phyloP scores from a whole-genome alignment of 176 grass and related monocot genomes.

The Miscanthus lutarioriparius region DNA sequence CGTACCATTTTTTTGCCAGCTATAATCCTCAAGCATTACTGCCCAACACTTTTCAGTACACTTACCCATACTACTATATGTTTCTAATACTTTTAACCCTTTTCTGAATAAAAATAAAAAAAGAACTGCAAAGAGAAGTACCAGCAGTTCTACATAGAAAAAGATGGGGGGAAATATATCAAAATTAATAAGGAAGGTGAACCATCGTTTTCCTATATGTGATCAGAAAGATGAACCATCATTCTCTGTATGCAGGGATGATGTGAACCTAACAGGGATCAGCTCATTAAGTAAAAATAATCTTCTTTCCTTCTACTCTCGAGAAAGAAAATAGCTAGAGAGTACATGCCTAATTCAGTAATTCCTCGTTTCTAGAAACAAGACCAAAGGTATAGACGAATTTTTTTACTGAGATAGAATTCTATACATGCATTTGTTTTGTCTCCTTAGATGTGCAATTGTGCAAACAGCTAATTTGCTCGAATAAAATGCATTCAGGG shows the following conservation, averaged over 20 bases:
- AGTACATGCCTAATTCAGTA: not conserved
- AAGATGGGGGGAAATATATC: too few relatives aligned
- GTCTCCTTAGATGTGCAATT: not conserved
- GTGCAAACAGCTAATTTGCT: not conserved
- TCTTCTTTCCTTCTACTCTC: not conserved
- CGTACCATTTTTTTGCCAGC: not conserved
- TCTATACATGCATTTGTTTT: not conserved
- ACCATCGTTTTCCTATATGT: not conserved
- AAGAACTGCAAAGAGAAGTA: too few relatives aligned
- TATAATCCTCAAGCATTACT: not conserved
- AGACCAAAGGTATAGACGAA: not conserved
- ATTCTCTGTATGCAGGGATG: too few relatives aligned
- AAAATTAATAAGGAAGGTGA: too few relatives aligned
- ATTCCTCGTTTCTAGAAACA: not conserved
- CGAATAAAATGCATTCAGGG: not conserved
- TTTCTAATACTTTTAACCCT: too few relatives aligned
- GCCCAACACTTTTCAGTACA: not conserved
- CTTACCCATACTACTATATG: not conserved
- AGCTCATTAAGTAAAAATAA: not conserved
- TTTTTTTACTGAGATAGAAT: not conserved
- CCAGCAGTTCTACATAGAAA: too few relatives aligned
- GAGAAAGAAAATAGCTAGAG: not conserved
- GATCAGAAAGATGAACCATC: not conserved
- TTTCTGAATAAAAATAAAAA: too few relatives aligned
- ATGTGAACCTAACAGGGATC: too few relatives aligned